These are phyloP conservation scores for Strigomonas galati DNA, from an alignment of 208 protist genomes.

Conservation along the genomic window DNA sequence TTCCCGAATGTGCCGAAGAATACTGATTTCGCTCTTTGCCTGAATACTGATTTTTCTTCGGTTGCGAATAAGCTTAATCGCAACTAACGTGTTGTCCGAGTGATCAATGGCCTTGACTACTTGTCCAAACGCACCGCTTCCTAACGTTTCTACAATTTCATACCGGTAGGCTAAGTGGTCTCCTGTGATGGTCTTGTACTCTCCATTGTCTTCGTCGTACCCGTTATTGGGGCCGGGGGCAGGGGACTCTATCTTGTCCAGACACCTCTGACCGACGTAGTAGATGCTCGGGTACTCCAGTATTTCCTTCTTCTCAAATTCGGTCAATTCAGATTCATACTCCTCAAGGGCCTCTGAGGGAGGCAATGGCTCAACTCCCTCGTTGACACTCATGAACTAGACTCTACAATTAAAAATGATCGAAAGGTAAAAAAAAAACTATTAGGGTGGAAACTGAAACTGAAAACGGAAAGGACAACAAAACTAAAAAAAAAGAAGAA, in stretches of 20 bases:
- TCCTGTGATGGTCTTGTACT: constrained; percentile 84
- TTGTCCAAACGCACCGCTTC: constrained; percentile 85
- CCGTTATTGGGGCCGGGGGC: constrained; percentile 66
- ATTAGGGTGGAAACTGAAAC: not conserved
- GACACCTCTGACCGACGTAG: constrained; percentile 68
- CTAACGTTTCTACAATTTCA: constrained; percentile 68
- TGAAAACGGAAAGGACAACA: constrained; percentile 12
- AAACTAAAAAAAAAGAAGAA: constrained; percentile 5
- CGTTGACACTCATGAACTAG: not conserved
- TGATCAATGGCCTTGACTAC: constrained; percentile 82
- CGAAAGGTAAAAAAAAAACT: constrained; percentile 6
- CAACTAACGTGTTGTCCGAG: constrained; percentile 32
- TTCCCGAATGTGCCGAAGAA: constrained; percentile 66
- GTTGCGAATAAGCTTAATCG: constrained; percentile 84
- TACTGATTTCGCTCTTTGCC: constrained; percentile 74
- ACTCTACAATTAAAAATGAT: not conserved
- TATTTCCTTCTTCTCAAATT: constrained; percentile 72
- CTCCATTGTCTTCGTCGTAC: constrained; percentile 92
- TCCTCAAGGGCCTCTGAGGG: constrained; percentile 17
- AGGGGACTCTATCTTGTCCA: constrained; percentile 54
- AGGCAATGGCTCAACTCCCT: constrained; percentile 10
- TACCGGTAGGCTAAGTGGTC: constrained; percentile 95
- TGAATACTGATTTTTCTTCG: constrained; percentile 57
- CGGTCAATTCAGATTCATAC: constrained; percentile 38
- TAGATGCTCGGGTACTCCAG: constrained; percentile 40